Base-by-base conservation (phyloP, 805 yeast genomes). In the Kuraishia piskuri region DNA sequence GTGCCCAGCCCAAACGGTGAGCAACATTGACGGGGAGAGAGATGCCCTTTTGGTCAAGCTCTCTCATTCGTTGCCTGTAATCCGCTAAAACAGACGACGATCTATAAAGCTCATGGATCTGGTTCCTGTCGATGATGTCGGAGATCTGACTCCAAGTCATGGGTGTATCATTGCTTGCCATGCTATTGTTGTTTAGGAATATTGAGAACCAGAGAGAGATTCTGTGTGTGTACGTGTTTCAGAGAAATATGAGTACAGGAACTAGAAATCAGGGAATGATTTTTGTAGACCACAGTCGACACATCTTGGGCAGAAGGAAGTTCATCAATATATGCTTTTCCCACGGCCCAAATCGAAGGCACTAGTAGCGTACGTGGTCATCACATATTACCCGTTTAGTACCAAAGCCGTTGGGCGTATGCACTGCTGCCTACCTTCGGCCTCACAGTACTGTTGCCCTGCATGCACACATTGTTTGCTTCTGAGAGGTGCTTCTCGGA, bases 71-170 rank as follows among this genome's bases (percentile, higher is more conserved):
- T 7, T 58, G 60, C 10, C 66, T 62, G 59, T 86, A 85, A 52
- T 62, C 61, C 2, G 67, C 65, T n/a, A 79, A 70, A 36, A 69
- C 72, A 23, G 61, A 68, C 14, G 66, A 63, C 4, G 80, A 74
- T 57, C 91, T 69, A 49, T 79, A 78, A 51, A 84, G 68, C 23
- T 62, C 60, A 40, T 76, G 77, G 46, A 83, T 68, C 47, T 72
- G 66, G 53, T 79, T 79, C 6, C 67, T 55, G 0, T 54, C 54
- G 2, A 82, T 69, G 22, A 77, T 67, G 10, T 67, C 57, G 40
- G 62, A 58, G 8, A 74, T 69, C 48, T 74, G 72, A 9, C 63
- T 62, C 83, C 86, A 83, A 2, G 72, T 60, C 57, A 78, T 75
- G 1, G 82, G 79, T 9, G 22, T 36, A 10, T 25, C 48, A 8